A percentile compares a stretch with the other conserved stretches of the same genome.
phyloP scores from a whole-genome alignment of 2,329 filamentous ascomycete species.

The Ophiostoma tasmaniense region DNA sequence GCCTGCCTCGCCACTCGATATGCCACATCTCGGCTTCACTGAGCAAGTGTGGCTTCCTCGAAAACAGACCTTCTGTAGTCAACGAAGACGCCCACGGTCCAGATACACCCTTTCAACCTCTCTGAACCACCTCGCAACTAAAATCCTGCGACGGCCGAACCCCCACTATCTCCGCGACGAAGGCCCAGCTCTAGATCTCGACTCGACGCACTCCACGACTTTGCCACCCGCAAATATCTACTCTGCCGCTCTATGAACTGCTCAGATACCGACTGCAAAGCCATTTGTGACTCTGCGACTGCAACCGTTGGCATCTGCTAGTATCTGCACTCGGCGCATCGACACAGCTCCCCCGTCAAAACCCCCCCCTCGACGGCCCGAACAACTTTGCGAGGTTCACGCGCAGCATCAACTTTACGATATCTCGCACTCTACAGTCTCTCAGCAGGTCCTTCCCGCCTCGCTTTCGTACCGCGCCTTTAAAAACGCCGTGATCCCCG shows the following conservation, averaged over 20 bases:
- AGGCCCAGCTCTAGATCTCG: background rate
- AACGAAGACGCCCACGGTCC: background rate
- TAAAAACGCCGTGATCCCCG: constrained; percentile 85
- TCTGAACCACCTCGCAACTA: background rate
- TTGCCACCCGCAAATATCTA: background rate
- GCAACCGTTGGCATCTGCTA: background rate
- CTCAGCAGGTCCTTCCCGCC: constrained; percentile 5
- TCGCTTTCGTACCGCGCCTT: constrained; percentile 49
- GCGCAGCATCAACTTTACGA: background rate
- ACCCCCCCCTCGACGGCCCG: background rate
- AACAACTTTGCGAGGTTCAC: background rate
- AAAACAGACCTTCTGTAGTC: background rate
- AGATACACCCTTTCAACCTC: background rate
- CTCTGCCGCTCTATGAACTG: background rate
- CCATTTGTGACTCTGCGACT: background rate
- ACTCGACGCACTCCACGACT: background rate
- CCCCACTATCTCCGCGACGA: background rate
- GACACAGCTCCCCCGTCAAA: background rate
- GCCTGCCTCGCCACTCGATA: background rate
- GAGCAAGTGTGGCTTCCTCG: background rate
- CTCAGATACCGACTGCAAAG: background rate
- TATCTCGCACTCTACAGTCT: background rate
- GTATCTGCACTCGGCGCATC: background rate
- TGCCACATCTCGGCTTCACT: background rate
- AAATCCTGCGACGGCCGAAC: background rate